These are phyloP conservation scores for Fulvia fulva DNA, from an alignment of 2,329 filamentous ascomycete species.

Conservation along the genomic window DNA sequence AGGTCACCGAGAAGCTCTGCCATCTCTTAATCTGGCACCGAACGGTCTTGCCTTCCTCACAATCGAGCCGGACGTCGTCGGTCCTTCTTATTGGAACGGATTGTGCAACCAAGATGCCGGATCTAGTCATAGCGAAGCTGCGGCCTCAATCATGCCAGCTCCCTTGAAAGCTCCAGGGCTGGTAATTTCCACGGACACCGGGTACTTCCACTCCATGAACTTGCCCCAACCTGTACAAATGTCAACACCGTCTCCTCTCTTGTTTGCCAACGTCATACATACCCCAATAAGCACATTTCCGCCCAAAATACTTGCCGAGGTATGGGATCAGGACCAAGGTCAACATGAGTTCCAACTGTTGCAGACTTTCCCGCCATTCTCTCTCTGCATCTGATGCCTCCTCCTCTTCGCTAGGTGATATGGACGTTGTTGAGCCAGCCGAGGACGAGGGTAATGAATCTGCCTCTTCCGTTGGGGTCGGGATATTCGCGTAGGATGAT, in stretches of 20 bases:
- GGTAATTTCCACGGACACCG: slow-evolving; percentile 64
- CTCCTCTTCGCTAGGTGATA: slow-evolving; percentile 41
- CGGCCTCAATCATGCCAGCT: slow-evolving; percentile 45
- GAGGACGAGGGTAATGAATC: slow-evolving; percentile 51
- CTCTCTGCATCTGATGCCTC: slow-evolving; percentile 77
- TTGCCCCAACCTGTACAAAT: slow-evolving; percentile 72
- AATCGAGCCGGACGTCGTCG: no score
- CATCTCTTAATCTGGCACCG: no score
- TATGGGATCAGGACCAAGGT: slow-evolving; percentile 95
- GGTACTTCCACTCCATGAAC: slow-evolving; percentile 93
- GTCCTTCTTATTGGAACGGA: neutral
- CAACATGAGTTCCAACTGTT: slow-evolving; percentile 87
- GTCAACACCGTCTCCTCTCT: slow-evolving; percentile 19
- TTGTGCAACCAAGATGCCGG: neutral
- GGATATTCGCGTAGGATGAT: slow-evolving; percentile 47
- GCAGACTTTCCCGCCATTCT: slow-evolving; percentile 91
- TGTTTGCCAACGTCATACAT: slow-evolving; percentile 38
- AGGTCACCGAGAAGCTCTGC: no score
- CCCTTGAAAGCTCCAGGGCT: slow-evolving; percentile 45
- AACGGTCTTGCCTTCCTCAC: no score
- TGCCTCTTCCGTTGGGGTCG: slow-evolving; percentile 39
- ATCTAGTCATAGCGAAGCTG: slow-evolving; percentile 35
- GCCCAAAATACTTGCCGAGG: slow-evolving; percentile 87
- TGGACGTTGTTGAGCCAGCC: slow-evolving; percentile 45
- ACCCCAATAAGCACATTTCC: slow-evolving; percentile 97